phyloP scores from a whole-genome alignment of 2,329 filamentous ascomycete genomes.

The Fusarium sp. region DNA sequence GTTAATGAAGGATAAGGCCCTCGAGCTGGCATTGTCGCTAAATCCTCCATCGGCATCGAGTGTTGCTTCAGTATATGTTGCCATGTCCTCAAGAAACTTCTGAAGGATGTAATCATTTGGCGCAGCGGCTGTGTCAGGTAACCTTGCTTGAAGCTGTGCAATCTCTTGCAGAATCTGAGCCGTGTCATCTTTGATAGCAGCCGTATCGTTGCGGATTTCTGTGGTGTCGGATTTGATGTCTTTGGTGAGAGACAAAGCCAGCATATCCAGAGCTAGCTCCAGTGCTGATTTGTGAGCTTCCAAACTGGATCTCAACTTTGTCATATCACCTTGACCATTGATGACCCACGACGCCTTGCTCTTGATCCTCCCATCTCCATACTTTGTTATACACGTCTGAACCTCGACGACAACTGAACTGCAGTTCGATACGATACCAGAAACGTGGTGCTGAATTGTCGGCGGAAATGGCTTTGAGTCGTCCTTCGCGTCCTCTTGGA shows the following conservation, averaged over 20 bases:
- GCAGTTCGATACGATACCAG: conserved; percentile 3
- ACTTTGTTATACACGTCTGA: conserved; percentile 6
- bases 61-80: conserved; percentile 4
- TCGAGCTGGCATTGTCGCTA: not conserved
- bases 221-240: conserved; percentile 10
- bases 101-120: conserved; percentile 11
- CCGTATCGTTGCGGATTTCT: not conserved
- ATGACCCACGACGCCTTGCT: conserved; percentile 1
- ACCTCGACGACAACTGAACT: conserved; percentile 1
- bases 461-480: not conserved
- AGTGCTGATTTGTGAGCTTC: conserved; percentile 25
- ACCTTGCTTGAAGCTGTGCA: not conserved
- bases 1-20: not conserved
- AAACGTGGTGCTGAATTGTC: conserved; percentile 3
- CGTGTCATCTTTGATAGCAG: conserved; percentile 11
- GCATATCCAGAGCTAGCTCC: conserved; percentile 14
- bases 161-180: conserved; percentile 18
- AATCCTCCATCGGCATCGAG: not conserved
- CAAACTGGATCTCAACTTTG: conserved; percentile 4
- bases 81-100: conserved; percentile 19
- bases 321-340: conserved; percentile 16
- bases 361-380: not conserved
- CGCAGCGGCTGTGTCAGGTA: not conserved
- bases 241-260: not conserved
- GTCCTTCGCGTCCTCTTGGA: conserved; percentile 18